Base-by-base conservation (phyloP, 768 basidiomycete species). In the Pleurotus giganteus region DNA sequence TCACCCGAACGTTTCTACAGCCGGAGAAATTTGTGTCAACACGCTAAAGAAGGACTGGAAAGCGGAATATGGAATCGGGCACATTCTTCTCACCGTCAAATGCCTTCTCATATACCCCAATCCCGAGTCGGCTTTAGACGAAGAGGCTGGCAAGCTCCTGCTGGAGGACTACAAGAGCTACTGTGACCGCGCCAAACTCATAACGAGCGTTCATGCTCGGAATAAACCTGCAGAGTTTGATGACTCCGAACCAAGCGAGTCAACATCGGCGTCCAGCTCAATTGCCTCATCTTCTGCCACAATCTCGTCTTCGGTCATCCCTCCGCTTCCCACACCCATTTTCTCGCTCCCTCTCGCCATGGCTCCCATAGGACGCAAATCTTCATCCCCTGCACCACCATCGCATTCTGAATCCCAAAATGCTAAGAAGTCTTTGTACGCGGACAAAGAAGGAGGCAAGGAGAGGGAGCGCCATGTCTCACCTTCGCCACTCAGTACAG, bases 41-140 rank as follows among this genome's bases (percentile, higher is more conserved):
- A 98, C 94, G 5, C 74, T 98, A 23, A 98, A 97, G 80, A 96
- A 97, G 69, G 94, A 96, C 64, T 98, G 95, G 95, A 89, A 94
- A 67, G 81, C 90, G 21, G 82, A 86, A 11, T 95, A 92, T 63
- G 95, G 95, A 46, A 93, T 98, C 27, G 83, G 78, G 12, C 92
- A 95, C 67, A 96, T 96, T 56, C 80, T 96, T 13, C 86, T 93
- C 55, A 95, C 93, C 26, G 87, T 98, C 60, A 95, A 94, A 68
- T 97, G 95, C 65, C 83, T 98, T 43, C 81, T 98, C 58, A 98
- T 98, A 60, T 94, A 94, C 66, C 95, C 95, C 27, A 97, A 97
- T 66, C 93, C 96, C 28, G 95, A 98, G 69, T 95, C 92, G 6
- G 96, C 95, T 0, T 75, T 98, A 45, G 94, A 98, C 67, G 95